Evolutionary conservation across 257 asterid genomes (phyloP), one percentile per base, ranked within the genome.

Genomic region (Plantago major): DNA sequence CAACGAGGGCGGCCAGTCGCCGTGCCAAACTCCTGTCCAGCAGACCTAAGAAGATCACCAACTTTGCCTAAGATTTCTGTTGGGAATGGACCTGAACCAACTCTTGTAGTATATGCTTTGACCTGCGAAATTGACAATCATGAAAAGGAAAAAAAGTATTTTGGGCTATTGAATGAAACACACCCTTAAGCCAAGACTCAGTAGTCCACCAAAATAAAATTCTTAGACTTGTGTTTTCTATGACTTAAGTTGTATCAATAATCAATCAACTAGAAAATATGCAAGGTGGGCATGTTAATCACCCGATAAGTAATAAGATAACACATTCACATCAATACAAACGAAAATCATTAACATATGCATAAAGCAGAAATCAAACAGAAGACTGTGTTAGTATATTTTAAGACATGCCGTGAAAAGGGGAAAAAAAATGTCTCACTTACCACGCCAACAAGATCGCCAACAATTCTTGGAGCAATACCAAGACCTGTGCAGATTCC

Each of bases 401-500:
- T 53, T 26, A 53, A 26, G 58, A 22, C 11, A 52, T 38, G 12
- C 26, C 19, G 33, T 42, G 43, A 22, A n/a, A n/a, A n/a, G n/a
- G n/a, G n/a, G n/a, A 1, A 46, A 62, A 26, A 49, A 30, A 63
- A 45, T 13, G 56, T 47, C 22, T 55, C 17, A 69, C 92, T 79
- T 79, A 93, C 99, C 90, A 93, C 99, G 37, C 99, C 99, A 11
- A 93, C 66, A 60, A 93, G 90, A 79, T 93, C 97, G 63, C 97
- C 99, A 58, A 93, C 49, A 57, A 70, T 85, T 68, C 96, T 74
- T 50, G 99, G 99, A 74, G 99, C 88, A 80, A 93, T 83, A 42
- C 99, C 99, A 71, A 93, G 97, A 73, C 99, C 97, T 0, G 94
- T 87, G 74, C 97, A 93, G 76, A 93, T 93, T 55, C 99, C 99